Evolutionary conservation across 176 grass and related monocot genomes (phyloP).

Genomic region (Musa acuminata): DNA sequence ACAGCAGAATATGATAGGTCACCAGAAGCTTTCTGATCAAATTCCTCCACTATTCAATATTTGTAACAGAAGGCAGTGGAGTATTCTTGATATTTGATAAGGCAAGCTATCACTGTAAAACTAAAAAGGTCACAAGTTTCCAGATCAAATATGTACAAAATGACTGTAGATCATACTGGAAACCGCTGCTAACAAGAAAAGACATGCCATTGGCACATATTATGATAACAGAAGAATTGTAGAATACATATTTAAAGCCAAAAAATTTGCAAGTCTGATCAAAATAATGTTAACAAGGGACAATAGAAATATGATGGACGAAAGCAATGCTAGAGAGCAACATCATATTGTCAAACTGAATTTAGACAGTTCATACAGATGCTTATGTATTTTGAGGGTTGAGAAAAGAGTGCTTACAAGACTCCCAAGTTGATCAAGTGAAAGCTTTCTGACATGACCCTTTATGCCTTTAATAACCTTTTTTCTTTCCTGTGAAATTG

Average conservation of each 20-base stretch:
- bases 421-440: slow-evolving; percentile 76
- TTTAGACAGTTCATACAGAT: neutral
- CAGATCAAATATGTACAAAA: too few relatives aligned
- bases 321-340: neutral
- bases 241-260: neutral
- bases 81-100: neutral
- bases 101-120: too few relatives aligned
- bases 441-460: slow-evolving; percentile 63
- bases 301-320: neutral
- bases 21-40: neutral
- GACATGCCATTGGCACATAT: too few relatives aligned
- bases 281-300: slow-evolving; percentile 3
- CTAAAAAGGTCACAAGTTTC: too few relatives aligned
- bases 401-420: slow-evolving; percentile 49
- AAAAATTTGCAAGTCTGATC: neutral
- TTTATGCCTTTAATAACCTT: slow-evolving; percentile 94
- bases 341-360: slow-evolving; percentile 7
- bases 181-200: too few relatives aligned
- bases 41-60: neutral
- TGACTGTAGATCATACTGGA: too few relatives aligned
- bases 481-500: slow-evolving; percentile 76
- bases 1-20: neutral
- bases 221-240: too few relatives aligned
- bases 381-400: neutral
- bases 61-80: neutral